A percentile compares a stretch with the other conserved stretches of the same genome.
phyloP scores from a whole-genome alignment of 805 yeast species.

The Yarrowia sp. region DNA sequence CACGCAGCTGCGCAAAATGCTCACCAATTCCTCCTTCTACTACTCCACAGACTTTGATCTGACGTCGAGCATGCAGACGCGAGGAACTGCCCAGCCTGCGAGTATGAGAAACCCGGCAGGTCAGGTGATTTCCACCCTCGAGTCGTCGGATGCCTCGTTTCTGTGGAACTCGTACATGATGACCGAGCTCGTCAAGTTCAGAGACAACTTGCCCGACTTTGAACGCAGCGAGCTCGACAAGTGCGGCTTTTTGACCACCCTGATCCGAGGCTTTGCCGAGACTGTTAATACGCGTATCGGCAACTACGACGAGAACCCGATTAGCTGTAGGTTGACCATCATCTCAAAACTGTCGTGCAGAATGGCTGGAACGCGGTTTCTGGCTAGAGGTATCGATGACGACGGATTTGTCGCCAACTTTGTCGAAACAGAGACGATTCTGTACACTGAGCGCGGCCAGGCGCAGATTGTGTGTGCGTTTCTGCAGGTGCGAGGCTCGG shows the following conservation, averaged over 20 bases:
- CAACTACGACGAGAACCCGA: constrained; percentile 43
- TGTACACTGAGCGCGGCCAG: constrained; percentile 52
- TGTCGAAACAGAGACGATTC: constrained; percentile 88
- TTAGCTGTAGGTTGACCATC: constrained; percentile 65
- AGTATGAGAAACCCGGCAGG: constrained; percentile 21
- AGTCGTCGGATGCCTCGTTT: constrained; percentile 76
- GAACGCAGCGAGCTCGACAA: constrained; percentile 70
- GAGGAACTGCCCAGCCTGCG: constrained; percentile 26
- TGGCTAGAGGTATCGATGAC: constrained; percentile 95
- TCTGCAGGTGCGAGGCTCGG: constrained; percentile 92
- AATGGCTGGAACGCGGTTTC: constrained; percentile 95
- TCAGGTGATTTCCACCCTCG: constrained; percentile 43
- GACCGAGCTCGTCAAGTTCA: constrained; percentile 76
- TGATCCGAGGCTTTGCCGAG: constrained; percentile 93
- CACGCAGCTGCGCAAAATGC: constrained; percentile 72
- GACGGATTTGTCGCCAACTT: constrained; percentile 95
- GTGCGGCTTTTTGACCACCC: constrained; percentile 86
- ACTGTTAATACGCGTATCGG: constrained; percentile 58
- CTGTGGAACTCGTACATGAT: constrained; percentile 98
- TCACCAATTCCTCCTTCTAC: constrained; percentile 88
- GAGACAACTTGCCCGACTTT: constrained; percentile 69
- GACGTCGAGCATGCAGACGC: constrained; percentile 79
- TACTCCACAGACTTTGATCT: constrained; percentile 91
- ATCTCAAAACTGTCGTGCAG: constrained; percentile 96
- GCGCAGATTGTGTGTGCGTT: constrained; percentile 67